phyloP scores from a whole-genome alignment of 2,329 filamentous ascomycete genomes.

The Harringtonia lauricola region DNA sequence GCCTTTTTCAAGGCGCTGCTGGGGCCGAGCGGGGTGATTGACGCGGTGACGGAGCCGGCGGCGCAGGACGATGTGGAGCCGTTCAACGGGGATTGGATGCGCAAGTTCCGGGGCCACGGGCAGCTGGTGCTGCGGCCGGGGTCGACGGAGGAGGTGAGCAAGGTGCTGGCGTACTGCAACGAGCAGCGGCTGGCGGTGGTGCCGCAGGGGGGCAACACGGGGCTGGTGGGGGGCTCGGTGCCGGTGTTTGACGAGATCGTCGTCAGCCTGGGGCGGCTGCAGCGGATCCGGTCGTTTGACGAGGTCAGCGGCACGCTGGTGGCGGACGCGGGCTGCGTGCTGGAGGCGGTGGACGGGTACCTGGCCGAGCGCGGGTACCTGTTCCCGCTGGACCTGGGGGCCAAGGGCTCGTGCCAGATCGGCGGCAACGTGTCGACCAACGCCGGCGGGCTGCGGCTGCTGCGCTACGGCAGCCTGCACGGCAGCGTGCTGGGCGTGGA shows the following conservation, averaged over 20 bases:
- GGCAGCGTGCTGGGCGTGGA: slow-evolving; percentile 88
- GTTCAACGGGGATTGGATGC: slow-evolving; percentile 98
- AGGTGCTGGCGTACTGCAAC: slow-evolving; percentile 90
- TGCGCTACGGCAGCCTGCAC: slow-evolving; percentile 90
- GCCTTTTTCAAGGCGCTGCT: slow-evolving; percentile 73
- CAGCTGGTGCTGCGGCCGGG: slow-evolving; percentile 78
- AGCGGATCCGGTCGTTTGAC: slow-evolving; percentile 82
- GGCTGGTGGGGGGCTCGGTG: slow-evolving; percentile 87
- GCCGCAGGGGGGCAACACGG: slow-evolving; percentile 94
- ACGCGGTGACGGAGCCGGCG: slow-evolving; percentile 64
- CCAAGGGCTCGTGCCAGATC: slow-evolving; percentile 93
- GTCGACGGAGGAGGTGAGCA: slow-evolving; percentile 78
- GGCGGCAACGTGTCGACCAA: slow-evolving; percentile 96
- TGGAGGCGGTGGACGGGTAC: slow-evolving; percentile 80
- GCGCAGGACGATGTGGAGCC: slow-evolving; percentile 70
- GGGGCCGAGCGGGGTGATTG: slow-evolving; percentile 67
- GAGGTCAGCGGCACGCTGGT: slow-evolving; percentile 85
- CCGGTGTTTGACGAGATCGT: slow-evolving; percentile 98
- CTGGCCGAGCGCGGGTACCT: slow-evolving; percentile 76
- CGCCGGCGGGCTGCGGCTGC: slow-evolving; percentile 77
- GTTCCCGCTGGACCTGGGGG: slow-evolving; percentile 93
- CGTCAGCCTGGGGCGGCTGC: slow-evolving; percentile 83
- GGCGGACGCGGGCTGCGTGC: slow-evolving; percentile 79
- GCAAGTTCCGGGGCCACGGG: slow-evolving; percentile 89
- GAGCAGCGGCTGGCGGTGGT: slow-evolving; percentile 85